Conservation (phyloP, 2,329 filamentous ascomycete species). For the Ophidiomyces ophidiicola region DNA sequence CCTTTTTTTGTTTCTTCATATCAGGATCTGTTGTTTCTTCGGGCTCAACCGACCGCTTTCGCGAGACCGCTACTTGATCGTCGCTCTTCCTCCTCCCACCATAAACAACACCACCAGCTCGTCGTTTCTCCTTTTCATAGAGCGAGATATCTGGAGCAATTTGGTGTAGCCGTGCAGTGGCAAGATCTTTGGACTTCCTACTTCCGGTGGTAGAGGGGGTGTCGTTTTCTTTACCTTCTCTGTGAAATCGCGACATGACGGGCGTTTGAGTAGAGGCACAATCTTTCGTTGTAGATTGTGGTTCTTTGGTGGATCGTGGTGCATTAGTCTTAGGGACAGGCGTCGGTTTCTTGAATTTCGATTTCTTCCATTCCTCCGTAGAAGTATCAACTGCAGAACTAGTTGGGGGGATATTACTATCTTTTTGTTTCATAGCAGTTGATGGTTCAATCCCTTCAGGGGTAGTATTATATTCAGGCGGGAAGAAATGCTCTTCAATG, state of each 20-base stretch:
- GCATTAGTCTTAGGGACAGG: slow-evolving; percentile 11
- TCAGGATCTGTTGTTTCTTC: slow-evolving; percentile 40
- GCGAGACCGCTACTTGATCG: slow-evolving; percentile 24
- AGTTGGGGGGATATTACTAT: slow-evolving; percentile 24
- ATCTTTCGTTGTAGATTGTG: slow-evolving; percentile 23
- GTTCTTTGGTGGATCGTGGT: slow-evolving; percentile 13
- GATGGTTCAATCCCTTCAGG: slow-evolving; percentile 15
- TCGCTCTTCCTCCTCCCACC: slow-evolving; percentile 40
- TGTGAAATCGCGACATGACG: slow-evolving; percentile 38
- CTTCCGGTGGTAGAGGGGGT: slow-evolving; percentile 65
- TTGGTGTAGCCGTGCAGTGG: slow-evolving; percentile 61
- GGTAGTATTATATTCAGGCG: slow-evolving; percentile 21
- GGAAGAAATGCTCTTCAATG: slow-evolving; percentile 57
- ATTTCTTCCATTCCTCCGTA: slow-evolving; percentile 7
- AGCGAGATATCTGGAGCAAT: slow-evolving; percentile 74
- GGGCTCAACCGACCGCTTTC: slow-evolving; percentile 35
- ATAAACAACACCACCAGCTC: slow-evolving; percentile 54
- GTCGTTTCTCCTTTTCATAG: slow-evolving; percentile 89
- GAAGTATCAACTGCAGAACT: background rate
- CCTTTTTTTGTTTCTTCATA: slow-evolving; percentile 51
- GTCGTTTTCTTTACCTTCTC: slow-evolving; percentile 67
- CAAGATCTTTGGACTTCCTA: slow-evolving; percentile 78
- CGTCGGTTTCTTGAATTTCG: background rate
- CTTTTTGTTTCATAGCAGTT: slow-evolving; percentile 27
- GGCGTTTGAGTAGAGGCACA: slow-evolving; percentile 41